Percentiles rank a stretch among this genome's conserved stretches.
Conservation (phyloP, 768 basidiomycete species). For the Mycena indigotica region DNA sequence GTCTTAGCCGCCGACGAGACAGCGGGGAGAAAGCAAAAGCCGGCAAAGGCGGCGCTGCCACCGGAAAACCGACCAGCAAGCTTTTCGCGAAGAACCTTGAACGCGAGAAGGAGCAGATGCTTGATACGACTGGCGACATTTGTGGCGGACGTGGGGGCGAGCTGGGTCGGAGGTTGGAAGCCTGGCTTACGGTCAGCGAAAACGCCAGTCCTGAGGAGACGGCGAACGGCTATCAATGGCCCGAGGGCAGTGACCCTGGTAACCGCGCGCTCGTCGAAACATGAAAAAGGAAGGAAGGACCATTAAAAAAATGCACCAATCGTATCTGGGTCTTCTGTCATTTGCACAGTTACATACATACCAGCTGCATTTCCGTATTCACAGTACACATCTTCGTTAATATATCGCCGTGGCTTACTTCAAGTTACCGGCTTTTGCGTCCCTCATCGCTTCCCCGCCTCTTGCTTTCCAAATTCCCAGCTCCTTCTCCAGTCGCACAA, state of each 20-base stretch:
- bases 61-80: conserved; percentile 43
- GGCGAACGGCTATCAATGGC: not conserved
- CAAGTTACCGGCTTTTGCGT: conserved; percentile 29
- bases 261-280: too few species aligned
- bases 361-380: too few species aligned
- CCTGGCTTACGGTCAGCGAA: conserved; percentile 61
- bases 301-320: too few species aligned
- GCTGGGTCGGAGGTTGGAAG: conserved; percentile 73
- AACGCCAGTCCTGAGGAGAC: conserved; percentile 23
- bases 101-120: conserved; percentile 67
- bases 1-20: conserved; percentile 16
- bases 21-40: conserved; percentile 6
- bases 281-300: too few species aligned
- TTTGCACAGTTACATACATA: not conserved
- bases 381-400: not conserved
- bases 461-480: conserved; percentile 69
- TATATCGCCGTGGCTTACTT: too few species aligned
- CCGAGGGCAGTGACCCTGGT: not conserved
- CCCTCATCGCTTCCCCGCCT: conserved; percentile 55
- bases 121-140: conserved; percentile 72
- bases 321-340: not conserved
- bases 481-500: conserved; percentile 72
- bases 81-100: conserved; percentile 52
- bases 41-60: conserved; percentile 29
- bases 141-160: conserved; percentile 82